A percentile compares a stretch with the other conserved stretches of the same genome.
Conservation (phyloP, 225 moss, liverwort and hornwort species). For the Ulota crispa region DNA sequence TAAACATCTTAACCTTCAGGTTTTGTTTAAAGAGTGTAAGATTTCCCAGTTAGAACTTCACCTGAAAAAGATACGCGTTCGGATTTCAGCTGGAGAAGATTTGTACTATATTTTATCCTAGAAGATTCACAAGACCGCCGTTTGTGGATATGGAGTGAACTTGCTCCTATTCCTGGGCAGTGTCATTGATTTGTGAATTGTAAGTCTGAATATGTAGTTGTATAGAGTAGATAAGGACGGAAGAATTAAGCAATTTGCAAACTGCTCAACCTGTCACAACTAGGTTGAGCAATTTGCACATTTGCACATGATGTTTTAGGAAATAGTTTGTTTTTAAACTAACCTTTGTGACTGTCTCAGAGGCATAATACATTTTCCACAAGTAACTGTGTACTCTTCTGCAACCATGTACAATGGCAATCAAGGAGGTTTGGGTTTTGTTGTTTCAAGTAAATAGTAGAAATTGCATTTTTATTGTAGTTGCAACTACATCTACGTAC, state of each 20-base stretch:
- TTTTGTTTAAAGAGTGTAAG: conserved; percentile 25
- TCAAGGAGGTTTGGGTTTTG: no score
- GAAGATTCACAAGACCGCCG: neutral
- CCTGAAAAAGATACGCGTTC: neutral
- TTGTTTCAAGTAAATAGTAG: no score
- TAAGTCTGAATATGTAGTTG: neutral
- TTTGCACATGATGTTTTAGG: neutral
- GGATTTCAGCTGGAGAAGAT: conserved; percentile 9
- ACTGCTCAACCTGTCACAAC: no score
- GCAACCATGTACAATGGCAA: no score
- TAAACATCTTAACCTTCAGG: conserved; percentile 11
- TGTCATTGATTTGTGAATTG: neutral
- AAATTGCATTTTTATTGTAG: no score
- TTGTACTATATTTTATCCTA: conserved; percentile 10
- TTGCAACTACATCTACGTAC: no score
- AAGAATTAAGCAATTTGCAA: neutral
- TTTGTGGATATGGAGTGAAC: neutral
- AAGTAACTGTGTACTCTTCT: no score
- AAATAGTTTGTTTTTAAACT: neutral
- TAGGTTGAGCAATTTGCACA: neutral
- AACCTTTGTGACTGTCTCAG: neutral
- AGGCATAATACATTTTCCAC: neutral
- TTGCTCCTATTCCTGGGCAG: neutral
- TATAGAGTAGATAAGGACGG: neutral
- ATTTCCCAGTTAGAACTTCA: neutral